Percentiles rank a stretch among this genome's conserved stretches.
phyloP scores from a whole-genome alignment of 2,329 filamentous ascomycete genomes.

The Aspergillus latus region DNA sequence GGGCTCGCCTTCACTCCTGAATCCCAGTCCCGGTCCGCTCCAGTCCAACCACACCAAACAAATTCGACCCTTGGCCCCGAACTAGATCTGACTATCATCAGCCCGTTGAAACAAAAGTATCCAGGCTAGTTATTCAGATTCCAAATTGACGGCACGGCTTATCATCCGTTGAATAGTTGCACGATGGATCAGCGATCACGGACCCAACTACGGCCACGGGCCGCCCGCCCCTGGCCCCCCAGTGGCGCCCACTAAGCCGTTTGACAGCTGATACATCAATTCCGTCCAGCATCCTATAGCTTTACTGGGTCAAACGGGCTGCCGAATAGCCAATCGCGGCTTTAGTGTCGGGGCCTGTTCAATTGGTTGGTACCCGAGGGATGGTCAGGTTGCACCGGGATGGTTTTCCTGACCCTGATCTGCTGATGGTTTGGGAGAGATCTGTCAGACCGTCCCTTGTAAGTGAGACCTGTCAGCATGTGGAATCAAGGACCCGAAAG shows the following conservation, averaged over 20 bases:
- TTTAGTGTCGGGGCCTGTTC: not conserved
- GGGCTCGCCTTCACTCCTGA: not conserved
- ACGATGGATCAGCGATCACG: not conserved
- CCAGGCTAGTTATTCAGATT: not conserved
- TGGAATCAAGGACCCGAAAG: not conserved
- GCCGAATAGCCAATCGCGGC: not conserved
- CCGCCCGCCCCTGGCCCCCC: not conserved
- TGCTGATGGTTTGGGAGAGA: not conserved
- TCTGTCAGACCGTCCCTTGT: not conserved
- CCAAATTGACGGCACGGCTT: not conserved
- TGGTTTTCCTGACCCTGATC: not conserved
- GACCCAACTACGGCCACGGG: not conserved
- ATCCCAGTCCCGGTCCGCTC: no score
- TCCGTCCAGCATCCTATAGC: not conserved
- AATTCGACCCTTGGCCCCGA: no score
- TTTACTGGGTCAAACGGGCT: not conserved
- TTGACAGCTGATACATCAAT: constrained; percentile 10
- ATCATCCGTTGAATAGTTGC: not conserved
- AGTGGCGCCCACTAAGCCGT: constrained; percentile 2
- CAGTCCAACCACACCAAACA: no score
- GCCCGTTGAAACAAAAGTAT: not conserved
- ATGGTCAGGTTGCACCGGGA: not conserved
- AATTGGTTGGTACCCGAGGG: not conserved
- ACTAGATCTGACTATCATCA: not conserved
- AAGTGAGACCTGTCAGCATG: not conserved